Conservation (phyloP, 2,329 filamentous ascomycete species). For the Acrocalymma vagum region DNA sequence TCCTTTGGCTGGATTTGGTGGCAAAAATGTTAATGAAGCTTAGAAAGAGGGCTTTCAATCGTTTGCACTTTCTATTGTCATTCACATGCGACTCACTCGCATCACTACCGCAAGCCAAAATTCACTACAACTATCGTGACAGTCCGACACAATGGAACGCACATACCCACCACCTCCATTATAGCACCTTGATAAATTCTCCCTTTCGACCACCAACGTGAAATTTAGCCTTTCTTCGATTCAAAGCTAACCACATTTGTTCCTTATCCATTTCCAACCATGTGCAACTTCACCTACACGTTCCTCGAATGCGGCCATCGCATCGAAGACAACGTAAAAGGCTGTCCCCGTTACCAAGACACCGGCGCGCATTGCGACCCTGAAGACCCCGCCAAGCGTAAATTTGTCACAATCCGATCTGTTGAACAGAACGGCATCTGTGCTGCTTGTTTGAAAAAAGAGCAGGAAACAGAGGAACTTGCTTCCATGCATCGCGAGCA, state of each 20-base stretch:
- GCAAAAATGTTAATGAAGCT: no score
- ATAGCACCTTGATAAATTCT: no score
- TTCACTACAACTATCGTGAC: slow-evolving; percentile 11
- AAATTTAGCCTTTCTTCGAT: no score
- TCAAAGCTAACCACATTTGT: not conserved
- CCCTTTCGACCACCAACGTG: no score
- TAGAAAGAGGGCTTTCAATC: no score
- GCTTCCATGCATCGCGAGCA: slow-evolving; percentile 5
- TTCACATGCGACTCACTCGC: slow-evolving; percentile 19
- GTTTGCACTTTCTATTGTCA: no score
- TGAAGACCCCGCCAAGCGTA: slow-evolving; percentile 22
- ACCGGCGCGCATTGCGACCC: slow-evolving; percentile 23
- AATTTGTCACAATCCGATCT: slow-evolving; percentile 18
- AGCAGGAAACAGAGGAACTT: slow-evolving; percentile 2
- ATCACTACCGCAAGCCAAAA: slow-evolving; percentile 10
- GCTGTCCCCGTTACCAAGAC: slow-evolving; percentile 22
- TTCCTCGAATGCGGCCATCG: slow-evolving; percentile 29
- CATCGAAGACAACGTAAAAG: slow-evolving; percentile 22
- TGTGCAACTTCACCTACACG: slow-evolving; percentile 32
- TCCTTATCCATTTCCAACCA: slow-evolving; percentile 5
- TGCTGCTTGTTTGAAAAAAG: slow-evolving; percentile 16
- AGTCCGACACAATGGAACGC: slow-evolving; percentile 1
- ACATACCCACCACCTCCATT: slow-evolving; percentile 14
- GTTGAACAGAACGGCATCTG: slow-evolving; percentile 23
- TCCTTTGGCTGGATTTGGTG: no score